Conservation (phyloP, 352 stramenopile species). For the Globisporangium irregulare region DNA sequence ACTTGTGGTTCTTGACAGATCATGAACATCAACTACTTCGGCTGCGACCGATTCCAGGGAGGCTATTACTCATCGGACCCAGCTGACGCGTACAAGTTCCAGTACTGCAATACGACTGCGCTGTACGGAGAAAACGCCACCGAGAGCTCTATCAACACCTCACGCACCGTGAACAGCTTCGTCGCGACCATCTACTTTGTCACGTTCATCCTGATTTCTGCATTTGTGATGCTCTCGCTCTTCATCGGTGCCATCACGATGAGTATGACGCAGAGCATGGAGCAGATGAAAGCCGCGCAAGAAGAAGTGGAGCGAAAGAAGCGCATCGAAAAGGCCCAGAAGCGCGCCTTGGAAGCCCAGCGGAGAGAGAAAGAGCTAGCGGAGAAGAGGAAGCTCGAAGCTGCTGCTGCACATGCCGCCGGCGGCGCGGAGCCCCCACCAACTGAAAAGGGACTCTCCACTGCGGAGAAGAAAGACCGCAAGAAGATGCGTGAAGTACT, state of each 20-base stretch:
- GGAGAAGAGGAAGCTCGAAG: conserved; percentile 31
- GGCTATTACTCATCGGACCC: conserved; percentile 63
- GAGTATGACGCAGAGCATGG: conserved; percentile 89
- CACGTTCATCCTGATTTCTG: conserved; percentile 86
- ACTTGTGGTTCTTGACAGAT: conserved; percentile 29
- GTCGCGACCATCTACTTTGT: conserved; percentile 76
- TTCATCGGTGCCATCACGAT: conserved; percentile 91
- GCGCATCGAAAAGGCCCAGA: conserved; percentile 52
- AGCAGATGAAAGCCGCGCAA: conserved; percentile 76
- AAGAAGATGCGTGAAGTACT: conserved; percentile 76
- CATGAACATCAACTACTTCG: conserved; percentile 84
- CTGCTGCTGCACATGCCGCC: conserved; percentile 1
- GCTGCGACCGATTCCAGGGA: conserved; percentile 59
- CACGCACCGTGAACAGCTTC: conserved; percentile 48
- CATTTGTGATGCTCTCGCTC: conserved; percentile 88
- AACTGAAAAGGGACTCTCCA: conserved; percentile 45
- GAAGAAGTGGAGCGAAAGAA: conserved; percentile 66
- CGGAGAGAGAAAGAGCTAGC: conserved; percentile 36
- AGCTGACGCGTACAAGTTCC: conserved; percentile 29
- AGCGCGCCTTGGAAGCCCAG: conserved; percentile 51
- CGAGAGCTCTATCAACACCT: conserved; percentile 27
- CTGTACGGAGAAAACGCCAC: conserved; percentile 55
- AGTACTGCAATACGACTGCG: conserved; percentile 63
- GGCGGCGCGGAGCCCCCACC: conserved; percentile 2
- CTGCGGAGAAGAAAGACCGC: conserved; percentile 50